phyloP scores from a whole-genome alignment of 768 basidiomycete genomes.

The Agrocybe praecox region DNA sequence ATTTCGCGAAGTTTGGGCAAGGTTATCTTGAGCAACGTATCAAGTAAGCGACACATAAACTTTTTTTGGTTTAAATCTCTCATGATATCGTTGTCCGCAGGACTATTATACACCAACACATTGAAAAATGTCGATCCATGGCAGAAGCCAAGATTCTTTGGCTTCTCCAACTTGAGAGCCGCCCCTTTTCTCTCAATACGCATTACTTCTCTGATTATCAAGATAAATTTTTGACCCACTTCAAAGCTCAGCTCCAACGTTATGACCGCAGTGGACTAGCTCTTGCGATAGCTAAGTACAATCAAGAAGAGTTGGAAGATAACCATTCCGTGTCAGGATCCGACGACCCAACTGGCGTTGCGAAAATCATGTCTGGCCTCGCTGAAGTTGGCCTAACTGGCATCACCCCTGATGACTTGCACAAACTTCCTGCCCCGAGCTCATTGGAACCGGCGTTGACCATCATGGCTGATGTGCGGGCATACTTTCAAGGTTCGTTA shows the following conservation, averaged over 20 bases:
- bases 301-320: not conserved
- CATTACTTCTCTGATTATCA: constrained; percentile 51
- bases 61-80: not conserved
- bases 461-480: not conserved
- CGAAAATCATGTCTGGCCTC: not conserved
- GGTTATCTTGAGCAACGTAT: constrained; percentile 56
- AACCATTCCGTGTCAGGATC: not conserved
- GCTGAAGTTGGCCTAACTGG: not conserved
- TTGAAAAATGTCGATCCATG: constrained; percentile 41
- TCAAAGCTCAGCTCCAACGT: constrained; percentile 42
- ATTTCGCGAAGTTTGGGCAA: constrained; percentile 56
- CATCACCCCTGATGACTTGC: not conserved
- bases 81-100: constrained; percentile 5
- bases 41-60: constrained; percentile 20
- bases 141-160: constrained; percentile 46
- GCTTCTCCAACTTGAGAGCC: constrained; percentile 50
- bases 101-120: constrained; percentile 44
- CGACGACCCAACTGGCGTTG: not conserved
- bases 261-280: constrained; percentile 26
- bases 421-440: not conserved
- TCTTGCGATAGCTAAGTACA: constrained; percentile 16
- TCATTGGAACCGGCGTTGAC: not conserved
- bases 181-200: constrained; percentile 54
- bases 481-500: constrained; percentile 36
- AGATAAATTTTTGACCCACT: constrained; percentile 44